Percentiles rank a stretch among this genome's conserved stretches.
phyloP scores from a whole-genome alignment of 108 stramenopile genomes.

The Cylindrotheca closterium region DNA sequence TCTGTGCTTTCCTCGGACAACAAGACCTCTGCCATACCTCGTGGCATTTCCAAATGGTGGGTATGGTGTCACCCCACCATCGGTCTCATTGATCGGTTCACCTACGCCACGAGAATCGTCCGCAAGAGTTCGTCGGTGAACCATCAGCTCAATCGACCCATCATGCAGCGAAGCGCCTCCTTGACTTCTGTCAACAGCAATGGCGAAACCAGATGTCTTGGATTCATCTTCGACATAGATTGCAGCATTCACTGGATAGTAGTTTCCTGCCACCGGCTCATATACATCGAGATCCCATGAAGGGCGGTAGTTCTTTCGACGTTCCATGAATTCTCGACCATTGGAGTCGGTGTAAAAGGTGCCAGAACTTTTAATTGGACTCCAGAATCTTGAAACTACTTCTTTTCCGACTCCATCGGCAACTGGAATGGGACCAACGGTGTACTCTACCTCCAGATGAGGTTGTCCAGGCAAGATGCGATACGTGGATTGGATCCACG shows the following conservation, averaged over 20 bases:
- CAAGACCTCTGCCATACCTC: conserved; percentile 71
- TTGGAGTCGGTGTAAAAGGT: conserved; percentile 93
- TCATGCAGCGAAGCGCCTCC: conserved; percentile 78
- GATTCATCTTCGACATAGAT: conserved; percentile 72
- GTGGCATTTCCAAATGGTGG: conserved; percentile 76
- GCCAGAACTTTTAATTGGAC: conserved; percentile 50
- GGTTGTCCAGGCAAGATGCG: conserved; percentile 55
- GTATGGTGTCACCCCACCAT: conserved; percentile 63
- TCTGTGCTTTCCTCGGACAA: conserved; percentile 84
- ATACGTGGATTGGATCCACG: conserved; percentile 82
- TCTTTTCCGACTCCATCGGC: conserved; percentile 76
- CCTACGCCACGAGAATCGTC: conserved; percentile 74
- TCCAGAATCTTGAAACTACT: conserved; percentile 71
- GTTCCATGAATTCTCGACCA: conserved; percentile 87
- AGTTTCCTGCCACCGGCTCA: conserved; percentile 92
- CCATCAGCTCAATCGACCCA: conserved; percentile 90
- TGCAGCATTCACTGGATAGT: conserved; percentile 92
- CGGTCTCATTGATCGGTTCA: conserved; percentile 81
- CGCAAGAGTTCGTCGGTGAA: conserved; percentile 75
- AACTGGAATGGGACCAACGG: conserved; percentile 88
- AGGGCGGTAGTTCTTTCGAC: conserved; percentile 63
- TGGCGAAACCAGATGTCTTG: conserved; percentile 31
- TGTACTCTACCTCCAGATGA: conserved; percentile 88
- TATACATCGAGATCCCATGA: conserved; percentile 62
- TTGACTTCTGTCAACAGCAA: conserved; percentile 85